Conservation (phyloP, 495 filamentous ascomycete genomes). For the Bacidia rubella region DNA sequence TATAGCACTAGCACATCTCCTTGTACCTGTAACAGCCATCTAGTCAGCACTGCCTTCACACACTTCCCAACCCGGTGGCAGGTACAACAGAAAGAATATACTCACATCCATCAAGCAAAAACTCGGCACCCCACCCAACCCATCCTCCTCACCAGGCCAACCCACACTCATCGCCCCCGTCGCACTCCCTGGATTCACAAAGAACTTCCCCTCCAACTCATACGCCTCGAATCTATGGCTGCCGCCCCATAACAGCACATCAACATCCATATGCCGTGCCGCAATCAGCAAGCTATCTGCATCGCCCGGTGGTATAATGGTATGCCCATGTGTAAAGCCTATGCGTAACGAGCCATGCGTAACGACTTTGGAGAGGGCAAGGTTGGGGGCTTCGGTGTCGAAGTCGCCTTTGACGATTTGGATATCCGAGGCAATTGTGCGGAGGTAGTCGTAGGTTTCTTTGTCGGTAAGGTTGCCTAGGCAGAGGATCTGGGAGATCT, state of each 20-base stretch:
- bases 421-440: slow-evolving; percentile 78
- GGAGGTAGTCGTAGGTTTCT: slow-evolving; percentile 88
- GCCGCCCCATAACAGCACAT: slow-evolving; percentile 95
- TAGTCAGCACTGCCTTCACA: slow-evolving; percentile 2
- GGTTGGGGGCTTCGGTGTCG: slow-evolving; percentile 82
- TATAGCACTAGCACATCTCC: slow-evolving; percentile 94
- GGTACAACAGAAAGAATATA: slow-evolving; percentile 19
- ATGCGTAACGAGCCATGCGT: slow-evolving; percentile 87
- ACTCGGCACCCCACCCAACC: slow-evolving; percentile 54
- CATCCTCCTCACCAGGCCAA: slow-evolving; percentile 58
- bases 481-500: slow-evolving; percentile 95
- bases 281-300: slow-evolving; percentile 85
- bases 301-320: slow-evolving; percentile 81
- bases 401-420: slow-evolving; percentile 91
- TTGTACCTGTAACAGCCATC: slow-evolving; percentile 59
- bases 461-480: slow-evolving; percentile 94
- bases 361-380: slow-evolving; percentile 85
- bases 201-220: slow-evolving; percentile 97
- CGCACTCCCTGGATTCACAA: slow-evolving; percentile 93
- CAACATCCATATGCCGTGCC: slow-evolving; percentile 89
- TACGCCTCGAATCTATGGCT: slow-evolving; percentile 96
- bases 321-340: slow-evolving; percentile 93
- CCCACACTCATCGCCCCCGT: slow-evolving; percentile 71
- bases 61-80: not conserved
- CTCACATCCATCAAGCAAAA: slow-evolving; percentile 99